Conservation (phyloP, 768 basidiomycete genomes). For the Pulveroboletus frians region DNA sequence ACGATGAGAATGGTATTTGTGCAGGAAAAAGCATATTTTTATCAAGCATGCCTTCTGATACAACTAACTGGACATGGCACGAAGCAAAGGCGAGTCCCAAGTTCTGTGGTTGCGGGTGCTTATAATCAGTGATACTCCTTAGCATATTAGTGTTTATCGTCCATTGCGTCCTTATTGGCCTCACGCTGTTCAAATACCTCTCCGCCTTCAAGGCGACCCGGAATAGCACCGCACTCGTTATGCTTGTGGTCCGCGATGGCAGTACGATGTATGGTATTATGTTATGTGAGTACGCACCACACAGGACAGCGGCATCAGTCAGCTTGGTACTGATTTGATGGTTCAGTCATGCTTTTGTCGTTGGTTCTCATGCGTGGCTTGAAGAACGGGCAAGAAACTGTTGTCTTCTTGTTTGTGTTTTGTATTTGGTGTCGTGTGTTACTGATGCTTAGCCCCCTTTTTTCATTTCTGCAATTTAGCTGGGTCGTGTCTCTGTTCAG, state of each 20-base stretch:
- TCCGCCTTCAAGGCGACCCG: conserved; percentile 11
- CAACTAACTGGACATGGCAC: neutral
- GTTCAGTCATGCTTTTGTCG: conserved; percentile 2
- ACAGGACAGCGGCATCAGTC: too few species aligned
- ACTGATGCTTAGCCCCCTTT: neutral
- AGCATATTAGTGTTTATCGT: conserved; percentile 13
- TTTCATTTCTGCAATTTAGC: neutral
- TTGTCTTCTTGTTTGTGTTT: conserved; percentile 10
- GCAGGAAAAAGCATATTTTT: neutral
- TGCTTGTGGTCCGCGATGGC: conserved; percentile 16
- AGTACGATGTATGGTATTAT: conserved; percentile 7
- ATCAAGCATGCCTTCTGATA: conserved; percentile 11
- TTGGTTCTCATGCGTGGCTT: neutral
- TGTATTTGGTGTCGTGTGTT: neutral
- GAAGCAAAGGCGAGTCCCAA: conserved; percentile 10
- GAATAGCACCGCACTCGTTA: conserved; percentile 17
- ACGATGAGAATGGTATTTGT: conserved; percentile 1
- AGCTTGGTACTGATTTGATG: neutral
- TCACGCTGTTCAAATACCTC: conserved; percentile 20
- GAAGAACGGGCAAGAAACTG: neutral
- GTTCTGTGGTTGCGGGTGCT: neutral
- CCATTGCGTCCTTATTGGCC: conserved; percentile 12
- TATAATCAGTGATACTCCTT: neutral
- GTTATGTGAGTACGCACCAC: conserved; percentile 5
- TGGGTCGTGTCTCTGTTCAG: conserved; percentile 14